A percentile compares a stretch with the other conserved stretches of the same genome.
Conservation (phyloP, 1,284 basidiomycete species). For the Trametes hirsuta region DNA sequence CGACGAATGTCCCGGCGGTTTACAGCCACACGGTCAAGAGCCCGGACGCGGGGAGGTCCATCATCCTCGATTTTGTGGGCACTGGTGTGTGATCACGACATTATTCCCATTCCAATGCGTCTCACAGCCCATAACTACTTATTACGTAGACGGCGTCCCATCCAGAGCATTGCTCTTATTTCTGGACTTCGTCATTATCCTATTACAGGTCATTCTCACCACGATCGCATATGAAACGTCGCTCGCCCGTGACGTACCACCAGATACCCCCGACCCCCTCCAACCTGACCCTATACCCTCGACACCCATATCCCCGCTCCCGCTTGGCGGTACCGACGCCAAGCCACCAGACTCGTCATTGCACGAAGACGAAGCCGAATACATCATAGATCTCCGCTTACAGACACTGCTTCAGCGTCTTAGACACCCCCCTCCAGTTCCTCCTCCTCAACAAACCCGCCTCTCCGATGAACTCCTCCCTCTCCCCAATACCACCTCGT, state of each 20-base stretch:
- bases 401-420: slow-evolving; percentile 55
- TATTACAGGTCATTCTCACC: slow-evolving; percentile 63
- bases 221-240: slow-evolving; percentile 68
- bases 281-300: slow-evolving; percentile 31
- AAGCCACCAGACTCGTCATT: slow-evolving; percentile 28
- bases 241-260: slow-evolving; percentile 37
- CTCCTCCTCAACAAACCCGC: slow-evolving; percentile 30
- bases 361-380: slow-evolving; percentile 37
- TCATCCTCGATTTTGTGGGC: slow-evolving; percentile 78
- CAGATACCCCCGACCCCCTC: slow-evolving; percentile 38
- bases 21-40: slow-evolving; percentile 61
- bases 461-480: slow-evolving; percentile 49
- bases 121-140: too few species aligned
- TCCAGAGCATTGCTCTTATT: slow-evolving; percentile 63
- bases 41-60: slow-evolving; percentile 53
- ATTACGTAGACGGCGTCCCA: slow-evolving; percentile 61
- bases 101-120: background rate
- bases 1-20: slow-evolving; percentile 60
- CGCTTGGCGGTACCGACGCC: slow-evolving; percentile 29
- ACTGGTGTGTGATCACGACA: slow-evolving; percentile 53
- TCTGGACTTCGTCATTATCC: slow-evolving; percentile 67
- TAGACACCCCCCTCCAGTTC: slow-evolving; percentile 50
- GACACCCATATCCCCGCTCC: slow-evolving; percentile 25
- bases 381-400: slow-evolving; percentile 65
- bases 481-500: slow-evolving; percentile 62